Base-by-base conservation (phyloP, 495 filamentous ascomycete species). In the Penicillium samsonianum region DNA sequence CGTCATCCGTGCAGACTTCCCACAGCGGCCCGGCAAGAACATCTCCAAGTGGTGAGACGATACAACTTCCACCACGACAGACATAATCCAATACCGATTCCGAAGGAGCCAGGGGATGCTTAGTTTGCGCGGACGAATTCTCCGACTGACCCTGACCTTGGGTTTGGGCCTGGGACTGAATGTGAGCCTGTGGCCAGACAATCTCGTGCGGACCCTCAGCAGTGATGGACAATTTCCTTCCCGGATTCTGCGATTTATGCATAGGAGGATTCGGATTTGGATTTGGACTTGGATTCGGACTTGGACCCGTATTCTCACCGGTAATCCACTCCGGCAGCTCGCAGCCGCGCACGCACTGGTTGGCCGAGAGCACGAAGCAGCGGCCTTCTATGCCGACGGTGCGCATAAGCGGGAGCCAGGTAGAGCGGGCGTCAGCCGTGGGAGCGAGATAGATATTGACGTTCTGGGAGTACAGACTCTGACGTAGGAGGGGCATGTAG, bases 381-480 rank as follows among this genome's bases (percentile, higher is more conserved):
- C 93, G 78, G 8, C 91, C 88, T 67, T 98, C 93, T 43, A 82
- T 78, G 2, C 84, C 93, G 16, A 90, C 78, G 0, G 94, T 96
- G 17, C 87, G 82, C 84, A 97, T 87, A 0, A 95, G 80, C 1
- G 87, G 75, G 14, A 90, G 71, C 93, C 93, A 98, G 1, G 90
- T 86, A 64, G 93, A 88, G 38, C 92, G 82, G 20, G 78, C 83
- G 71, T 98, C 93, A 9, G 93, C 93, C 2, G 92, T 97, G 0
- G 93, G 93, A 0, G 93, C 92, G 16, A 97, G 84, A 64, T 95
- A 98, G 20, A 98, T 77, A 66, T 93, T 96, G 55, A 96, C 88
- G 66, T 96, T 95, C 71, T 97, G 93, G 2, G 84, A 80, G 65
- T 98, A 98, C 17, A 98, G 79, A 20, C 85, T 83, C 50, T 90